A percentile compares a stretch with the other conserved stretches of the same genome.
Evolutionary conservation across 2,329 filamentous ascomycete species (phyloP).

Genomic region (Diplodia intermedia): DNA sequence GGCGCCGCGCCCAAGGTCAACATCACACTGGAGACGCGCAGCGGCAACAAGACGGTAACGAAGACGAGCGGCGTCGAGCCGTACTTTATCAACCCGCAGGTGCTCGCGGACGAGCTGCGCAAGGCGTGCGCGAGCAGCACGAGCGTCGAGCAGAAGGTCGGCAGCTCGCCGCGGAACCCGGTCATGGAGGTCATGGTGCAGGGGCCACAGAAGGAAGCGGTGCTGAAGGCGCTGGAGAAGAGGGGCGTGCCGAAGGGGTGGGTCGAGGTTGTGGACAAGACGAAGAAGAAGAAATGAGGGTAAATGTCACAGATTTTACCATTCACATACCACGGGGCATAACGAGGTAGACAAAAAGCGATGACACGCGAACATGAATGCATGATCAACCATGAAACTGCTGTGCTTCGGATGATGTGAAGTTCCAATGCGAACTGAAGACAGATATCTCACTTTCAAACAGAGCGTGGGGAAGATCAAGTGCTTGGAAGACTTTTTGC

Average conservation of each 20-base stretch:
- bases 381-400: constrained; percentile 5
- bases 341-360: neutral
- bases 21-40: constrained; percentile 68
- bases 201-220: constrained; percentile 68
- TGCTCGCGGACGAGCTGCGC: constrained; percentile 69
- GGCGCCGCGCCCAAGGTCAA: constrained; percentile 66
- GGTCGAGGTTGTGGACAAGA: constrained; percentile 72
- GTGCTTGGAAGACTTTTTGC: neutral
- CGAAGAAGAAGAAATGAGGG: constrained; percentile 65
- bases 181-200: constrained; percentile 73
- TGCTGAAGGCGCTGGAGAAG: constrained; percentile 65
- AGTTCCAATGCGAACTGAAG: neutral
- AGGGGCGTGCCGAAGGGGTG: constrained; percentile 66
- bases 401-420: neutral
- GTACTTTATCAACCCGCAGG: constrained; percentile 65
- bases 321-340: neutral
- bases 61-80: constrained; percentile 67
- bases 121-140: constrained; percentile 73
- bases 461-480: neutral
- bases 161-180: constrained; percentile 66
- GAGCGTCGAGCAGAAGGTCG: constrained; percentile 66
- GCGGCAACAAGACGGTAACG: constrained; percentile 70
- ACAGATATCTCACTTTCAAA: constrained; percentile 1
- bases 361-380: constrained; percentile 8
- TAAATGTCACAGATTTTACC: neutral